Base-by-base conservation (phyloP, 371 early-diverging fungal genomes). In the Apophysomyces elegans region DNA sequence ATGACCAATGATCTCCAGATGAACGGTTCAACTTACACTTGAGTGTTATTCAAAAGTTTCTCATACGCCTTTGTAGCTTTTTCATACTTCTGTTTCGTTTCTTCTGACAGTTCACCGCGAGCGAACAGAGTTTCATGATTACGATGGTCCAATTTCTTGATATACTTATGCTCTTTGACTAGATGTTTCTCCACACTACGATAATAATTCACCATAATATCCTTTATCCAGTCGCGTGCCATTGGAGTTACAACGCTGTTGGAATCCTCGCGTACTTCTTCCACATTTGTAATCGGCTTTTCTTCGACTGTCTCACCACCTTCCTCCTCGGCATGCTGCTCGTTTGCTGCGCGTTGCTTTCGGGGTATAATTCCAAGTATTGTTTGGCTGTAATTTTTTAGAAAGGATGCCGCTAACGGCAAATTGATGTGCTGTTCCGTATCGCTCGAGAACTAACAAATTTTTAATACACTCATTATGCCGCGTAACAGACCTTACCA, bases 41-140 rank as follows among this genome's bases (percentile, higher is more conserved):
- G 85, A 0, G 86, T 86, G 65, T 83, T 81, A 21, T 76, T 77
- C 62, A 85, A 67, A 0, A 92, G 71, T 70, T 91, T 92, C 59
- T 95, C 94, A 74, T 90, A 92, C 0, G 81, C 72, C 47, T 91
- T 92, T 41, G 82, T 67, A 9, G 81, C 83, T 47, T 90, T 91
- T 71, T 95, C 93, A 50, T 85, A 88, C 59, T 86, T 80, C 61
- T 92, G 91, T 66, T 93, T 91, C 11, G 85, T 85, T 35, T 94
- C 96, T 35, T 95, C 95, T 8, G 88, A 85, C 5, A 96, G 75
- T 39, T 92, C 91, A 14, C 97, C 97, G 32, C 91, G 86, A 14
- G 90, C 83, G 68, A 96, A 94, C 39, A 92, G 80, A 8, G 80
- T 84, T 60, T 96, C 93, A 58, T 94, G 87, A 61, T 94, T 94